phyloP scores from a whole-genome alignment of 495 filamentous ascomycete species.

The Penicillium waksmanii region DNA sequence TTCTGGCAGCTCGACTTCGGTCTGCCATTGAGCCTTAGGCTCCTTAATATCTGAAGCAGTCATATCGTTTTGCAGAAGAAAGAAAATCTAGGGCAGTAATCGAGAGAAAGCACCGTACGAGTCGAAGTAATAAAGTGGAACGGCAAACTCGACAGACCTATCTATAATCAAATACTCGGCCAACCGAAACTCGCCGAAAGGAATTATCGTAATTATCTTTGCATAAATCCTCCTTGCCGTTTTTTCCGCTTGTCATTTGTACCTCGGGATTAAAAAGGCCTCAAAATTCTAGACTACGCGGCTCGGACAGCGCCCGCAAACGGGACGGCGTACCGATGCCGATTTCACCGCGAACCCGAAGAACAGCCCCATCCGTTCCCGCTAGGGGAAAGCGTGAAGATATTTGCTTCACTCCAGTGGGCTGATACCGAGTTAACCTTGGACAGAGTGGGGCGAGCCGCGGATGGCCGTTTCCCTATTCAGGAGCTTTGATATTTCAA shows the following conservation, averaged over 20 bases:
- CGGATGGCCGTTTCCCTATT: not conserved
- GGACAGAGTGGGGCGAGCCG: not conserved
- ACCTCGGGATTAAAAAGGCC: not conserved
- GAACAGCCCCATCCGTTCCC: not conserved
- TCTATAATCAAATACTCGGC: constrained; percentile 7
- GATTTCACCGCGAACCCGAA: constrained; percentile 17
- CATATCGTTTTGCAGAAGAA: constrained; percentile 13
- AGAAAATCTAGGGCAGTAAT: not conserved
- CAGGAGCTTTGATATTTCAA: not conserved
- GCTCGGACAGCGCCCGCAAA: not conserved
- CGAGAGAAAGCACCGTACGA: not conserved
- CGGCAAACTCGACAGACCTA: not conserved
- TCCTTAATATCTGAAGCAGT: constrained; percentile 20
- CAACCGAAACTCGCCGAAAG: not conserved
- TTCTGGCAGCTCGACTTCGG: constrained; percentile 22
- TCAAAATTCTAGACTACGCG: not conserved
- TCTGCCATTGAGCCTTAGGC: constrained; percentile 23
- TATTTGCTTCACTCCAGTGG: not conserved
- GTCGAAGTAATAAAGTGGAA: not conserved
- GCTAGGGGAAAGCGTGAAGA: not conserved
- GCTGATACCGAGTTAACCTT: not conserved
- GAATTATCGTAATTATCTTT: not conserved
- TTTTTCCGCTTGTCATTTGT: not conserved
- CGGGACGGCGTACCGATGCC: constrained; percentile 16
- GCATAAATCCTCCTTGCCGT: not conserved